A percentile compares a stretch with the other conserved stretches of the same genome.
phyloP scores from a whole-genome alignment of 176 grass and related monocot genomes.

The Ensete glaucum region DNA sequence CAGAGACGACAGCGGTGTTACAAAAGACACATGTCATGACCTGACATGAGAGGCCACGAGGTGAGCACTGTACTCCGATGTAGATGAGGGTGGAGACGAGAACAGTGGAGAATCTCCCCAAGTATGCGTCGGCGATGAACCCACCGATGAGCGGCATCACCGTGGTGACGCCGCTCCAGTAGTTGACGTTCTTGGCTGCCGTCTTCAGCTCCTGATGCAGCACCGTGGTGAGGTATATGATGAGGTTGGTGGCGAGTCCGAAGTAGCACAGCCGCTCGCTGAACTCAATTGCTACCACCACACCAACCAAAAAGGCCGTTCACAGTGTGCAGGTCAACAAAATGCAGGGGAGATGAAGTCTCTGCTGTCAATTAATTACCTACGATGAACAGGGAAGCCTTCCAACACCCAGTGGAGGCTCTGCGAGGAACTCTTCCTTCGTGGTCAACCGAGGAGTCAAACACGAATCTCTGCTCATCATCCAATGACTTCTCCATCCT shows the following conservation, averaged over 20 bases:
- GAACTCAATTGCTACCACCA: slow-evolving; percentile 65
- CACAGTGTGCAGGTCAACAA: too few species aligned
- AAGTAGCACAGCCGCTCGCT: slow-evolving; percentile 92
- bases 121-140: slow-evolving; percentile 71
- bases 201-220: slow-evolving; percentile 63
- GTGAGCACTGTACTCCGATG: slow-evolving; percentile 23
- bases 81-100: slow-evolving; percentile 55
- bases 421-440: slow-evolving; percentile 36
- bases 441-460: slow-evolving; percentile 65
- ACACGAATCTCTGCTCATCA: slow-evolving; percentile 31
- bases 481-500: background rate
- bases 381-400: slow-evolving; percentile 68
- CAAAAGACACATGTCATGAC: background rate
- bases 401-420: slow-evolving; percentile 56
- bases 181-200: slow-evolving; percentile 71
- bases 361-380: slow-evolving; percentile 15
- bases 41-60: too few species aligned
- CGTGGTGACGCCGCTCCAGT: slow-evolving; percentile 73
- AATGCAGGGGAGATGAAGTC: too few species aligned
- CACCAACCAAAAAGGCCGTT: background rate
- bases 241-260: slow-evolving; percentile 62
- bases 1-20: too few species aligned
- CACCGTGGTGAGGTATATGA: slow-evolving; percentile 66
- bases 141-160: slow-evolving; percentile 69
- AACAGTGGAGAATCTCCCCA: slow-evolving; percentile 57